Percentiles rank a stretch among this genome's conserved stretches.
Evolutionary conservation across 768 basidiomycete genomes (phyloP).

Genomic region (Pilatotrama ljubarskyi): DNA sequence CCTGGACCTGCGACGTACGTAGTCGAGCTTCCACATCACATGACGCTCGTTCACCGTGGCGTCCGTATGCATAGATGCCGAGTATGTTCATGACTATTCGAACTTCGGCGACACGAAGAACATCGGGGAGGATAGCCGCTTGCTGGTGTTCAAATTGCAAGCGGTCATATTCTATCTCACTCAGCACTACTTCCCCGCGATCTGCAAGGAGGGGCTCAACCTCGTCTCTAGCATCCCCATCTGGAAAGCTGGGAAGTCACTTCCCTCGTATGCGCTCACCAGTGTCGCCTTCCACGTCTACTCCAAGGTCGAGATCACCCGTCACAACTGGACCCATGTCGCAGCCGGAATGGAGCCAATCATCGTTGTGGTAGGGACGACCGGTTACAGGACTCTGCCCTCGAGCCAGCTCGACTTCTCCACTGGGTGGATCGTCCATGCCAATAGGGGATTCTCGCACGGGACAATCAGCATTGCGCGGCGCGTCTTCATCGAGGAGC

Average conservation of each 20-base stretch:
- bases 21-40: background rate
- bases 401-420: constrained; percentile 24
- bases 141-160: constrained; percentile 23
- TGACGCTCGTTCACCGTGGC: no score
- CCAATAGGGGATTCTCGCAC: constrained; percentile 23
- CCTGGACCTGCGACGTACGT: constrained; percentile 29
- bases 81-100: constrained; percentile 30
- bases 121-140: constrained; percentile 10
- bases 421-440: constrained; percentile 25
- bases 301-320: constrained; percentile 22
- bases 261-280: constrained; percentile 26
- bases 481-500: constrained; percentile 30
- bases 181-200: constrained; percentile 27
- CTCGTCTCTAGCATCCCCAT: constrained; percentile 30
- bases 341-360: constrained; percentile 22
- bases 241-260: constrained; percentile 9
- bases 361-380: constrained; percentile 31
- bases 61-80: no score
- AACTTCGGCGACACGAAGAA: constrained; percentile 25
- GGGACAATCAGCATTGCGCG: constrained; percentile 30
- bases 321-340: constrained; percentile 22
- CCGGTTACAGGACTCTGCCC: constrained; percentile 21
- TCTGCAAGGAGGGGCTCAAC: constrained; percentile 25
- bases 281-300: constrained; percentile 27
- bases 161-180: constrained; percentile 28